Conservation (phyloP, 2,329 filamentous ascomycete species). For the Cercospora sp. region DNA sequence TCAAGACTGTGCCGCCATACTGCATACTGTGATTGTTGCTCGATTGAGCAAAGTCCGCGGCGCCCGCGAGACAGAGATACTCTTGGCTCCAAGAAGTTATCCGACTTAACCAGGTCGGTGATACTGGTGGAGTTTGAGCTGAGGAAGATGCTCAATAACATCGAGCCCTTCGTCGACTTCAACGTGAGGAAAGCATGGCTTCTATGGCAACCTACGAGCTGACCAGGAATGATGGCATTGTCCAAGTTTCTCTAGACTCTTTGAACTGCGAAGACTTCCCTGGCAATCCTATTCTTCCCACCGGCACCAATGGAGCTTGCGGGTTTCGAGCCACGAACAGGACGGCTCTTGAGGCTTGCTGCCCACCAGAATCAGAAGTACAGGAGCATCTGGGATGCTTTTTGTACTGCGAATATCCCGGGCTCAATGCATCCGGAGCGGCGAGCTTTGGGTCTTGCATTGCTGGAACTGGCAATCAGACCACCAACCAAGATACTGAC, state of each 20-base stretch:
- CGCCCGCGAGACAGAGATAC: too few relatives aligned
- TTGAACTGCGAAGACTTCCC: background rate
- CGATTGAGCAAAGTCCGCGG: too few relatives aligned
- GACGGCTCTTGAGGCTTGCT: background rate
- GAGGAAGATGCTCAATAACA: too few relatives aligned
- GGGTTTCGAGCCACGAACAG: background rate
- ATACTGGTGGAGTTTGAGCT: too few relatives aligned
- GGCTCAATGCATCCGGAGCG: background rate
- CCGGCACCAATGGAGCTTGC: background rate
- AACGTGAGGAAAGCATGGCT: too few relatives aligned
- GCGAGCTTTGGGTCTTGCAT: background rate
- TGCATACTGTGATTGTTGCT: too few relatives aligned
- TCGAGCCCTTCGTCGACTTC: too few relatives aligned
- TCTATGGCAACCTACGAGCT: too few relatives aligned
- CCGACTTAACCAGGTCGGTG: too few relatives aligned
- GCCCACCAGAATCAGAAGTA: background rate
- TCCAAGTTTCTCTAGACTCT: background rate
- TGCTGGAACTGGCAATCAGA: background rate
- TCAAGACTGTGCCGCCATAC: too few relatives aligned
- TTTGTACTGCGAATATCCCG: background rate
- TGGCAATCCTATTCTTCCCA: background rate
- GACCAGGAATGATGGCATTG: background rate
- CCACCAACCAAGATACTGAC: background rate
- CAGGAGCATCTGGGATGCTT: background rate
- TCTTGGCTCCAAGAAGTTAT: too few relatives aligned